Percentiles rank a stretch among this genome's conserved stretches.
Evolutionary conservation across 108 stramenopile species (phyloP).

Genomic region (Aurantiochytrium sp.): DNA sequence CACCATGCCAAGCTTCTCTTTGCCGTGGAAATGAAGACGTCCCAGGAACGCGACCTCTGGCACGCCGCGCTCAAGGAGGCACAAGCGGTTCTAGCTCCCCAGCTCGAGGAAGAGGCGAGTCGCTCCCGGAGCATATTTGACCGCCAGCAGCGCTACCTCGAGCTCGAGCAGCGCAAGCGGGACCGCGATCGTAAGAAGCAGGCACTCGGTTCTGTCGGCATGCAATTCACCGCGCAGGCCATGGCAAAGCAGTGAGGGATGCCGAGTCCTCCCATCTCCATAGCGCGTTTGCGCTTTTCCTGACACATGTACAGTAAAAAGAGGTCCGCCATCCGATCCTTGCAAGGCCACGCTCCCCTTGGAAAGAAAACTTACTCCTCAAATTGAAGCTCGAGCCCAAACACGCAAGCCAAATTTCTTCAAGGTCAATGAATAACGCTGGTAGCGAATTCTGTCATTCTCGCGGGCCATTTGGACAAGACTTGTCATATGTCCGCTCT

Average conservation of each 20-base stretch:
- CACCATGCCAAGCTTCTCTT: constrained; percentile 2
- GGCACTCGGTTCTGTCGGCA: not conserved
- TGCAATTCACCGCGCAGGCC: constrained; percentile 20
- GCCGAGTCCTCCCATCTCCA: not conserved
- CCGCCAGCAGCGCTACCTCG: constrained; percentile 24
- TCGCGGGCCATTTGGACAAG: too few relatives aligned
- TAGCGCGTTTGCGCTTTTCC: too few relatives aligned
- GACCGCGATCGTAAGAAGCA: constrained; percentile 1
- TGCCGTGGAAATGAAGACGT: not conserved
- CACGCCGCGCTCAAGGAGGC: not conserved
- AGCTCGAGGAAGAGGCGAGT: not conserved
- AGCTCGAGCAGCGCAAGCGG: not conserved
- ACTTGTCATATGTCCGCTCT: too few relatives aligned
- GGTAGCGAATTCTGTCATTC: too few relatives aligned
- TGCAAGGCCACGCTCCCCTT: too few relatives aligned
- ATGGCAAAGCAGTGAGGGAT: not conserved
- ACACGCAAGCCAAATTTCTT: too few relatives aligned
- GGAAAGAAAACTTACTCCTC: too few relatives aligned
- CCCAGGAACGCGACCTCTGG: not conserved
- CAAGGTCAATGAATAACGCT: too few relatives aligned
- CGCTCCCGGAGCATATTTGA: not conserved
- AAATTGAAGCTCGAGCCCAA: too few relatives aligned
- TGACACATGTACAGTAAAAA: too few relatives aligned
- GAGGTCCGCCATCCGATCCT: too few relatives aligned
- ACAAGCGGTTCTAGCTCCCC: not conserved